Conservation (phyloP, 352 stramenopile species). For the Globisporangium cylindrosporum region DNA sequence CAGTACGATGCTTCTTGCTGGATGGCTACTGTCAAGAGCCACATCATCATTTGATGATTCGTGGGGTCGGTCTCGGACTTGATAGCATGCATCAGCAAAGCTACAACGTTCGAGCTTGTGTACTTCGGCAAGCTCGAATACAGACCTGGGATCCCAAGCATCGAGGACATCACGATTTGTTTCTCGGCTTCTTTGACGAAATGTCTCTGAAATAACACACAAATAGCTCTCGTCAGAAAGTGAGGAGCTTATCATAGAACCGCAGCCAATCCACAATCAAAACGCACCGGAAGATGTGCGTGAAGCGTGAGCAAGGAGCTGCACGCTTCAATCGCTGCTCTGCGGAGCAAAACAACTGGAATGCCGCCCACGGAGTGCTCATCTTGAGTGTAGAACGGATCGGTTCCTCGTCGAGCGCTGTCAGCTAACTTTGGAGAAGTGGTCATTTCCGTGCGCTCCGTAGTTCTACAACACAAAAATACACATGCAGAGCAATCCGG, state of each 20-base stretch:
- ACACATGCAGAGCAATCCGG: neutral
- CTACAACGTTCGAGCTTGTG: constrained; percentile 83
- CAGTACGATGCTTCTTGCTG: constrained; percentile 86
- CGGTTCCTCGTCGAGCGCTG: constrained; percentile 26
- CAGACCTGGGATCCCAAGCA: constrained; percentile 62
- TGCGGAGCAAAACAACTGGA: constrained; percentile 64
- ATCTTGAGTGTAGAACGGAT: constrained; percentile 55
- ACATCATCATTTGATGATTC: constrained; percentile 90
- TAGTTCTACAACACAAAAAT: constrained; percentile 18
- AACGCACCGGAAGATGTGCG: constrained; percentile 63
- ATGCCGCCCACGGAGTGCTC: constrained; percentile 74
- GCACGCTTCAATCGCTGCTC: constrained; percentile 77
- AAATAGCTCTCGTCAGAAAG: neutral
- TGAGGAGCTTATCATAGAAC: neutral
- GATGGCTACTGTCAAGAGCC: constrained; percentile 82
- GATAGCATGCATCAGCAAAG: constrained; percentile 75
- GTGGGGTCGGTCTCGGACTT: constrained; percentile 81
- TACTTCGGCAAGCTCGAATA: constrained; percentile 84
- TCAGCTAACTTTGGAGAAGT: constrained; percentile 35
- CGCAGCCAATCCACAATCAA: neutral
- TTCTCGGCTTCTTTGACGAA: constrained; percentile 82
- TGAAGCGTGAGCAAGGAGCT: constrained; percentile 82
- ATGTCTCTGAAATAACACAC: constrained; percentile 28
- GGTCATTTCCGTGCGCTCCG: constrained; percentile 31
- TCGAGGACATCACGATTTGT: constrained; percentile 56